A percentile compares a stretch with the other conserved stretches of the same genome.
phyloP scores from a whole-genome alignment of 257 asterid genomes.

The Scutellaria galericulata region DNA sequence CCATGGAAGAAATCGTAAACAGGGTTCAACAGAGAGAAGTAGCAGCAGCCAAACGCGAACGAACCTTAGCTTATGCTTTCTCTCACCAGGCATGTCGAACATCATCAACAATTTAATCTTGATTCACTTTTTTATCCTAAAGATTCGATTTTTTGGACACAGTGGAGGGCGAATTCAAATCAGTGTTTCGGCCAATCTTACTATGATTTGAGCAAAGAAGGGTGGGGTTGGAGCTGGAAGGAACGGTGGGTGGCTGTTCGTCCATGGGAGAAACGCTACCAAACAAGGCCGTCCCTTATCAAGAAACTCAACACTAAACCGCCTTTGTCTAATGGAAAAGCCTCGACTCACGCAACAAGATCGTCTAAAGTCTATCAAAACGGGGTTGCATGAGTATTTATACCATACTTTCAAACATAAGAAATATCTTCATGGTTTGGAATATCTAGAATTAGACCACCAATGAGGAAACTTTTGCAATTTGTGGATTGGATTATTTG shows the following conservation, averaged over 20 bases:
- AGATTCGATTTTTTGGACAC: neutral
- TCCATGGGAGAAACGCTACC: slow-evolving; percentile 74
- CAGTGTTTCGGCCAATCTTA: slow-evolving; percentile 71
- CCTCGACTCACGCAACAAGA: slow-evolving; percentile 35
- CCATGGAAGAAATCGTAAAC: slow-evolving; percentile 72
- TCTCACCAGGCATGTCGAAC: slow-evolving; percentile 68
- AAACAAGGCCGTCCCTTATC: slow-evolving; percentile 33
- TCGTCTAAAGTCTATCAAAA: slow-evolving; percentile 34
- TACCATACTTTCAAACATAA: neutral
- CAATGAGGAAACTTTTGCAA: slow-evolving; percentile 8
- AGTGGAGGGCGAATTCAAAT: slow-evolving; percentile 76
- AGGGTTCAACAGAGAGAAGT: slow-evolving; percentile 71
- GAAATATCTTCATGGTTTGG: neutral
- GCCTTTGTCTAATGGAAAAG: slow-evolving; percentile 36
- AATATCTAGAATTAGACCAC: neutral
- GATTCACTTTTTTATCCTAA: neutral
- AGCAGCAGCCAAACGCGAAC: slow-evolving; percentile 71
- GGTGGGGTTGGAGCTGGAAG: slow-evolving; percentile 94
- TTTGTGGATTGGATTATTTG: slow-evolving; percentile 33
- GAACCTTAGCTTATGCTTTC: slow-evolving; percentile 78
- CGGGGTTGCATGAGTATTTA: slow-evolving; percentile 18
- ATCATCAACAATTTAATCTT: neutral
- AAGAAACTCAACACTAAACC: slow-evolving; percentile 48
- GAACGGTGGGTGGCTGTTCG: slow-evolving; percentile 78
- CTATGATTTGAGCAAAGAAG: slow-evolving; percentile 72